Percentiles rank a stretch among this genome's conserved stretches.
Conservation (phyloP, 345 rosid genomes). For the Salix caprea region DNA sequence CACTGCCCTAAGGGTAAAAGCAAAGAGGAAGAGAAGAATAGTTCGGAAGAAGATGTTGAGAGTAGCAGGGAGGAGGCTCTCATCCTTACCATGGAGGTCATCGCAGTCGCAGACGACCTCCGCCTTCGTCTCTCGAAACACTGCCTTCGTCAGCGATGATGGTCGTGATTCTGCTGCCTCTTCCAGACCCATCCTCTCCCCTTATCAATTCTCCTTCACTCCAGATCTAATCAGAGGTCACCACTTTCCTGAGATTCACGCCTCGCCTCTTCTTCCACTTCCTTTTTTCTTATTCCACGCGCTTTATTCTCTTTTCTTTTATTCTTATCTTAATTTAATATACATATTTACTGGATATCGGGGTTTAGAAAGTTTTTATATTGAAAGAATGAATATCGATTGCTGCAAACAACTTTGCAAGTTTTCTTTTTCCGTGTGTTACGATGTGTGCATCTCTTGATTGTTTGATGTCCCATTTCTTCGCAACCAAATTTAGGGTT, state of each 20-base stretch:
- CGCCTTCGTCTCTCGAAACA: slow-evolving; percentile 29
- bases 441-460: not conserved
- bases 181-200: slow-evolving; percentile 36
- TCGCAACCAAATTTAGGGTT: not conserved
- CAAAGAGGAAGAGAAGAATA: not conserved
- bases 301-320: not conserved
- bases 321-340: no score
- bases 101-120: slow-evolving; percentile 32
- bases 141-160: slow-evolving; percentile 24
- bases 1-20: not conserved
- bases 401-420: not conserved
- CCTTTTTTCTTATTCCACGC: not conserved
- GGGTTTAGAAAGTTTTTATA: not conserved
- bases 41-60: slow-evolving; percentile 52
- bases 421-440: not conserved
- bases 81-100: slow-evolving; percentile 45
- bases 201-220: slow-evolving; percentile 19
- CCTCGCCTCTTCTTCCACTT: not conserved
- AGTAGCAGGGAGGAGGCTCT: slow-evolving; percentile 68
- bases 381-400: not conserved
- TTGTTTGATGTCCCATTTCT: not conserved
- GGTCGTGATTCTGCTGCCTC: slow-evolving; percentile 12
- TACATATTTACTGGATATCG: not conserved
- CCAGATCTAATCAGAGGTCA: slow-evolving; percentile 56
- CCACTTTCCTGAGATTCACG: not conserved